phyloP scores from a whole-genome alignment of 306 rosid genomes.

The Casuarina glauca region DNA sequence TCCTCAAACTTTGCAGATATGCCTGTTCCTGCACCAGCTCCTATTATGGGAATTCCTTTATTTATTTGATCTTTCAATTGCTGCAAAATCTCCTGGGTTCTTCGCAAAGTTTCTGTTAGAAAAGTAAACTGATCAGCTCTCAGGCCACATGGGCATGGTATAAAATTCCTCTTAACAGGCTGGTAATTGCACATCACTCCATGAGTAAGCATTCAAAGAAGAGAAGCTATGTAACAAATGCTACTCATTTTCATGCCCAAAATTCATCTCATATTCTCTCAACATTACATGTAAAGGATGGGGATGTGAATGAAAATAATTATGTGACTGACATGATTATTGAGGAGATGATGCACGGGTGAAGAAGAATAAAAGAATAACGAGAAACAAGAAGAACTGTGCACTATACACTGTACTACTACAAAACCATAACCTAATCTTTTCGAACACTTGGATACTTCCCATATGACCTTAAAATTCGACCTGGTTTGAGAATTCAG shows the following conservation, averaged over 20 bases:
- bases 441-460: background rate
- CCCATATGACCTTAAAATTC: background rate
- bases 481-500: no score
- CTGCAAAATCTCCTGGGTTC: conserved; percentile 63
- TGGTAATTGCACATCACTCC: background rate
- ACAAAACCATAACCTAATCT: background rate
- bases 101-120: conserved; percentile 69
- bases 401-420: background rate
- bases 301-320: no score
- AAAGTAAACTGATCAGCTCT: conserved; percentile 17
- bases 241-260: background rate
- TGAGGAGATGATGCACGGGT: background rate
- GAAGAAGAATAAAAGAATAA: background rate
- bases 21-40: conserved; percentile 96
- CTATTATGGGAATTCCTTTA: conserved; percentile 71
- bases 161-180: conserved; percentile 7
- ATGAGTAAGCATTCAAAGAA: background rate
- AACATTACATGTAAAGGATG: background rate
- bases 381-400: background rate
- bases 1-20: conserved; percentile 98
- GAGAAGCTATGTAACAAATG: background rate
- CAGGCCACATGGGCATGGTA: conserved; percentile 5
- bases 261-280: background rate
- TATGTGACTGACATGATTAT: background rate
- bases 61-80: conserved; percentile 68